phyloP scores from a whole-genome alignment of 345 rosid genomes.

The Gossypium thurberi region DNA sequence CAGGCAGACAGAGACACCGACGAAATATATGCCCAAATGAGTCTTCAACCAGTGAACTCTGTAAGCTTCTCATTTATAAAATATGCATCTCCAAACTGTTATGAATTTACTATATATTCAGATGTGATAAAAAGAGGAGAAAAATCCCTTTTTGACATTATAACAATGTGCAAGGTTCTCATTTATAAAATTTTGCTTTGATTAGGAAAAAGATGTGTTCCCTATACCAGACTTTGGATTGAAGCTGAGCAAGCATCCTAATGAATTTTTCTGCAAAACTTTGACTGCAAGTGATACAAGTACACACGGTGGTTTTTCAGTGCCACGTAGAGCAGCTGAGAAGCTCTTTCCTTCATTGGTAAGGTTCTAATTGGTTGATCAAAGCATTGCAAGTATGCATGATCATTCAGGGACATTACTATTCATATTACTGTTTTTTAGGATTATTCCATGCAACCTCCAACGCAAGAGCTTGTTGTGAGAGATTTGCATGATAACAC shows the following conservation, averaged over 20 bases:
- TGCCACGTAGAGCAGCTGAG: slow-evolving; percentile 98
- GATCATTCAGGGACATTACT: background rate
- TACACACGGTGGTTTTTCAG: slow-evolving; percentile 99
- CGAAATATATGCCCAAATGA: slow-evolving; percentile 94
- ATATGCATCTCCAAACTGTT: background rate
- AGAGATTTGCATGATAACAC: slow-evolving; percentile 90
- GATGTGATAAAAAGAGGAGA: background rate
- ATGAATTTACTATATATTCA: background rate
- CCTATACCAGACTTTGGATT: slow-evolving; percentile 89
- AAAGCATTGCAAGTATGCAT: background rate
- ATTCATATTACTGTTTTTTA: slow-evolving; percentile 15
- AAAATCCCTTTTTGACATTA: background rate
- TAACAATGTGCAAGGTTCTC: background rate
- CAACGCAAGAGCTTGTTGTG: slow-evolving; percentile 94
- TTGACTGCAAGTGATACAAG: slow-evolving; percentile 98
- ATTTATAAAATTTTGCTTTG: slow-evolving; percentile 1
- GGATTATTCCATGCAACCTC: slow-evolving; percentile 96
- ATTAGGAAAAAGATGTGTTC: slow-evolving; percentile 85
- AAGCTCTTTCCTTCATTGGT: slow-evolving; percentile 97
- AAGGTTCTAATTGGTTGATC: slow-evolving; percentile 18
- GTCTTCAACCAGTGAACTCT: slow-evolving; percentile 85
- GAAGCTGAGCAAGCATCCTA: slow-evolving; percentile 85
- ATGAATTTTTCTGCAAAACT: slow-evolving; percentile 92
- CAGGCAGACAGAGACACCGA: slow-evolving; percentile 95
- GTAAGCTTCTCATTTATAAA: slow-evolving; percentile 53